Evolutionary conservation across 345 rosid species (phyloP), one percentile per base, ranked within the genome.

Genomic region (Brassica rapa): DNA sequence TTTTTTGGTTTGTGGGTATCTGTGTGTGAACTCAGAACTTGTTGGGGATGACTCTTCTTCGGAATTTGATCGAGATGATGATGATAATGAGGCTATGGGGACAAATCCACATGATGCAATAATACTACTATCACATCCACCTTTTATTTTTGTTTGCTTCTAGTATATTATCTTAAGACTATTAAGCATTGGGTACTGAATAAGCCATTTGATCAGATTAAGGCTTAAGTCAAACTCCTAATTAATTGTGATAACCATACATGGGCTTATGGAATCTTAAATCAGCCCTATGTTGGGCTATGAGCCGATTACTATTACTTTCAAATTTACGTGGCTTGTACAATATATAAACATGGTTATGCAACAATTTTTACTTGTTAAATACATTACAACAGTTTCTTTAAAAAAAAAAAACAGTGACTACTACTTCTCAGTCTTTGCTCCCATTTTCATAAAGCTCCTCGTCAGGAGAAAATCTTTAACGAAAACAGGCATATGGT

Each of bases 401-500:
- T 16, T 35, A n/a, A 35, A 46, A 51, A 23, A 68, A 25, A 25
- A 25, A 25, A 25, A 64, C 33, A 4, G 5, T 60, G 19, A 19
- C 46, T 2, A 7, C 8, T 37, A 9, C 70, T 74, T 27, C 56
- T 68, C 37, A 62, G 33, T 49, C 63, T 79, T 80, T 24, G 61
- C 8, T 51, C 53, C 66, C 5, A 62, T 62, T 39, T 90, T 90
- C 87, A 90, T 84, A 2, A 62, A 64, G 75, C 70, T 77, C 79
- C 82, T 74, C 23, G 79, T 82, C n/a, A 88, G 30, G 0, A 94
- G 25, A 70, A 89, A 88, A 82, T 92, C 98, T 85, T 76, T 86
- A 30, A 89, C 8, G 21, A 33, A 77, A 64, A 91, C 78, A 0
- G 98, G 98, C 84, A 92, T 69, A 84, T 94, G 91, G 67, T 89